Conservation (phyloP, 306 rosid species). For the Medicago lupulina region DNA sequence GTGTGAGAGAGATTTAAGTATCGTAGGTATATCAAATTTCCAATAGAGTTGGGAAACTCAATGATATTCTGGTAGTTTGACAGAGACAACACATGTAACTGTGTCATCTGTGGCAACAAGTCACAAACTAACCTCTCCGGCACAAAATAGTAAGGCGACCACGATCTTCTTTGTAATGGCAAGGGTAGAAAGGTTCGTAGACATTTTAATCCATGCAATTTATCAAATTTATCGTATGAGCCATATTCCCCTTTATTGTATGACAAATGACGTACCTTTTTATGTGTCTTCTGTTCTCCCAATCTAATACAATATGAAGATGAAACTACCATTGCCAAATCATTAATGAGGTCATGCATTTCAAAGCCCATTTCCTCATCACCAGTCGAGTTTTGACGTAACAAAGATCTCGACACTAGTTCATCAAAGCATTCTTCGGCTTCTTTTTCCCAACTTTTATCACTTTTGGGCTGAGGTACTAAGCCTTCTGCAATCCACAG, state of each 20-base stretch:
- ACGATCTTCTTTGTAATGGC: neutral
- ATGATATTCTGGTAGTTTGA: neutral
- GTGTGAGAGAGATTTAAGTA: constrained; percentile 32
- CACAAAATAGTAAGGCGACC: neutral
- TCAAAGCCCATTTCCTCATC: neutral
- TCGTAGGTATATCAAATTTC: constrained; percentile 33
- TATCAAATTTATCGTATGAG: neutral
- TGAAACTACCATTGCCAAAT: constrained; percentile 41
- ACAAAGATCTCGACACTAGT: constrained; percentile 39
- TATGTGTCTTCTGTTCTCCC: neutral
- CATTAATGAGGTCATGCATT: constrained; percentile 50
- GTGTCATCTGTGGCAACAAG: neutral
- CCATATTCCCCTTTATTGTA: neutral
- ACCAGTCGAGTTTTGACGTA: neutral
- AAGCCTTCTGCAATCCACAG: constrained; percentile 54
- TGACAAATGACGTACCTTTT: constrained; percentile 41
- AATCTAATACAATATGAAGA: neutral
- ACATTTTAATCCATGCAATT: neutral
- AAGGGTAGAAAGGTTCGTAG: constrained; percentile 21
- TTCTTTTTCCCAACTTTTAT: constrained; percentile 35
- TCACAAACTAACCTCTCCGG: neutral
- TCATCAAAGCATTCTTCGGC: constrained; percentile 45
- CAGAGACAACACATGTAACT: constrained; percentile 33
- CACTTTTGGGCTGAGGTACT: neutral
- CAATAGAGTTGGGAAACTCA: constrained; percentile 16